These are phyloP conservation scores for Tarenaya hassleriana DNA, from an alignment of 345 rosid genomes.

Conservation along the genomic window DNA sequence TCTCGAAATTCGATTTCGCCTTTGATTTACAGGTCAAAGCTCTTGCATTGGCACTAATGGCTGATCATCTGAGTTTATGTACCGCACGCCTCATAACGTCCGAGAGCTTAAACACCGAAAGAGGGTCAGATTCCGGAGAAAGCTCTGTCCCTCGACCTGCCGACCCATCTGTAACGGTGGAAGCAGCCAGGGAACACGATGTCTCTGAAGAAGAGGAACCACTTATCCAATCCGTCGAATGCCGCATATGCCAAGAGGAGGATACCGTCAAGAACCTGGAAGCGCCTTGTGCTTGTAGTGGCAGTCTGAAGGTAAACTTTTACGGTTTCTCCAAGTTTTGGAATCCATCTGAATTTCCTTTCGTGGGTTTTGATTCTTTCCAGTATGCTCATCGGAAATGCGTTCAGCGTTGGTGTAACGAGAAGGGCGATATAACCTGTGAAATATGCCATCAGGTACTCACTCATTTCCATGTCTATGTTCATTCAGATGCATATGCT, in stretches of 20 bases:
- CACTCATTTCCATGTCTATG: not conserved
- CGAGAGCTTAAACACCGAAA: conserved; percentile 31
- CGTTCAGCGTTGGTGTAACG: conserved; percentile 96
- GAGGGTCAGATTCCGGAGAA: conserved; percentile 34
- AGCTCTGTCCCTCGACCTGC: conserved; percentile 29
- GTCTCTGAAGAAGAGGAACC: conserved; percentile 46
- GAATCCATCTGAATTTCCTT: not conserved
- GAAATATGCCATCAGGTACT: conserved; percentile 95
- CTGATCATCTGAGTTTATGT: conserved; percentile 64
- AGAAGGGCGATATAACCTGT: conserved; percentile 87
- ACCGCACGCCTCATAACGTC: conserved; percentile 56
- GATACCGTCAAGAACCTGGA: conserved; percentile 65
- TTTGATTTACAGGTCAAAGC: too few species aligned
- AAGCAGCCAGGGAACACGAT: conserved; percentile 23
- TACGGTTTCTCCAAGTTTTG: too few species aligned
- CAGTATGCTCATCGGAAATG: conserved; percentile 98
- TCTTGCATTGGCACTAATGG: conserved; percentile 45
- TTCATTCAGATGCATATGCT: not conserved
- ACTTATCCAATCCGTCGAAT: conserved; percentile 67
- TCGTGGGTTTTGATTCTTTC: not conserved
- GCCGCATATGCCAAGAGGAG: conserved; percentile 99
- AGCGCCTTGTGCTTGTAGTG: conserved; percentile 86
- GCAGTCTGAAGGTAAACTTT: conserved; percentile 97
- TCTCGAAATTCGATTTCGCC: too few species aligned
- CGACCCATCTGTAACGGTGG: conserved; percentile 26